Evolutionary conservation across 495 filamentous ascomycete species (phyloP), one percentile per base, ranked within the genome.

Genomic region (Penicillium roqueforti): DNA sequence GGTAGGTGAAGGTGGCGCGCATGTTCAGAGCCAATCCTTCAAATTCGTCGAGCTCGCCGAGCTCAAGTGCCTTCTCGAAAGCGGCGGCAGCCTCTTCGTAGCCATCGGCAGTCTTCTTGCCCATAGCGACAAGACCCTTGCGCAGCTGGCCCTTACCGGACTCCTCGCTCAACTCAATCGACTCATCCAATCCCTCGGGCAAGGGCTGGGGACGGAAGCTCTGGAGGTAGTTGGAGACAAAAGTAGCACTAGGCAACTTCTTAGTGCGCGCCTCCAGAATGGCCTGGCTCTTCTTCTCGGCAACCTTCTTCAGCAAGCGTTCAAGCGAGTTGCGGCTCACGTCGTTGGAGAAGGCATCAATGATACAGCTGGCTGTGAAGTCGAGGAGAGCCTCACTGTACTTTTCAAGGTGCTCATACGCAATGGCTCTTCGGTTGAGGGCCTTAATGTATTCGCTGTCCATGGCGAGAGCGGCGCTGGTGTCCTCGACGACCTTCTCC

Each of bases 321-420:
- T 99, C 93, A 6, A 99, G 91, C 19, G 89, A 84, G 66, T 92
- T 82, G 14, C 92, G 91, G 63, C 87, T 93, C 47, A 78, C 73
- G 59, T 96, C 87, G 70, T 93, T 97, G 67, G 84, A 83, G 79
- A 99, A 99, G 43, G 83, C 84, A 73, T 97, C 95, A 68, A 99
- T 96, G 62, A 99, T 99, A 75, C 93, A 99, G 78, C 91, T 96
- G 37, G 95, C 95, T 16, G 93, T 99, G 71, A 91, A 97, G 71
- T 99, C 93, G 28, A 99, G 81, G 19, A 99, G 84, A 42, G 93
- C 95, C 62, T 96, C 91, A 76, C 91, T 95, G 78, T 85, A 96
- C 67, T 86, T 87, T 47, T 83, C 85, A 5, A 93, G 78, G 62
- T 97, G 88, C 72, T 99, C 93, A 68, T 97, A 97, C 36, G 93